These are phyloP conservation scores for Zygnema cylindricum DNA, from an alignment of 139 green algal genomes.

Conservation along the genomic window DNA sequence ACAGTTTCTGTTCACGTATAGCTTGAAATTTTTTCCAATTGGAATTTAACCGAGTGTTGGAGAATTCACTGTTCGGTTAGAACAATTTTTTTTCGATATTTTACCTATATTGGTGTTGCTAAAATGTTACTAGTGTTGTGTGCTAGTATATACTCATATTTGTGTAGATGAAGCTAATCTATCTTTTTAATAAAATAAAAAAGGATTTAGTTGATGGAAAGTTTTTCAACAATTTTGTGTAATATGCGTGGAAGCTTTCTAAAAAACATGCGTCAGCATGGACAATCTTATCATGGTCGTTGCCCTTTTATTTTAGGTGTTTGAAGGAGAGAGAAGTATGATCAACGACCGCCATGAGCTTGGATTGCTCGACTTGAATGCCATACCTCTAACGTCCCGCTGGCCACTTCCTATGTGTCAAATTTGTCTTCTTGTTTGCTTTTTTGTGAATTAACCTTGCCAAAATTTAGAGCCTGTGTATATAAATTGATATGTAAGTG, in stretches of 20 bases:
- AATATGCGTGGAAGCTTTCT: neutral
- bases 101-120: neutral
- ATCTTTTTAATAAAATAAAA: neutral
- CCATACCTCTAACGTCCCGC: conserved; percentile 66
- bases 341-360: conserved; percentile 71
- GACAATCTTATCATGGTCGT: neutral
- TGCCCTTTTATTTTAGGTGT: conserved; percentile 62
- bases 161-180: neutral
- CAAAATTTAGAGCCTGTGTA: no score
- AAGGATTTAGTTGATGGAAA: no score
- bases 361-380: conserved; percentile 71
- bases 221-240: neutral
- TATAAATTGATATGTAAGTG: neutral
- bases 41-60: no score
- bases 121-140: neutral
- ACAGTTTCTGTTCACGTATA: conserved; percentile 67
- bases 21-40: neutral
- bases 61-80: no score
- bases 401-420: conserved; percentile 23
- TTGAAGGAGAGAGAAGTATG: conserved; percentile 72
- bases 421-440: neutral
- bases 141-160: neutral
- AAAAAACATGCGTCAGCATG: neutral
- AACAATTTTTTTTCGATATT: neutral
- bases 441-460: conserved; percentile 10